phyloP scores from a whole-genome alignment of 2,329 filamentous ascomycete species.

The Paramyrothecium roridum region DNA sequence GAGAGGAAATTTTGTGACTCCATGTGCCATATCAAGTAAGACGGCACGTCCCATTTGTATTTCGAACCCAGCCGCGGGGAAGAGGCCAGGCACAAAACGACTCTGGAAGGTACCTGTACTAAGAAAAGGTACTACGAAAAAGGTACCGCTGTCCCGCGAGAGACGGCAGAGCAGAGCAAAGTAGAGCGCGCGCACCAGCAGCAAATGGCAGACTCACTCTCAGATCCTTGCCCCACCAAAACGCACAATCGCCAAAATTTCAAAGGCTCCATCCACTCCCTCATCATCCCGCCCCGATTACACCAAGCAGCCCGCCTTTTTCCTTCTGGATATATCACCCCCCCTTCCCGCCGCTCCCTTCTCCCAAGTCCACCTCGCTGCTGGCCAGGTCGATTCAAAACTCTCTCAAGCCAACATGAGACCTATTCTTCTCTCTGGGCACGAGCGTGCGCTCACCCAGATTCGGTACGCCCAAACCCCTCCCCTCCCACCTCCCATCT shows the following conservation, averaged over 20 bases:
- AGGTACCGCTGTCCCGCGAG: too few species aligned
- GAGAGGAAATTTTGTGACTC: too few species aligned
- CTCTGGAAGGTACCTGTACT: too few species aligned
- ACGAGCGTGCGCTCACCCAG: constrained; percentile 95
- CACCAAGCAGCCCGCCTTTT: constrained; percentile 24
- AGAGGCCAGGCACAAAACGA: too few species aligned
- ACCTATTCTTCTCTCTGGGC: constrained; percentile 91
- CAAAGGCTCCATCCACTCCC: constrained; percentile 15
- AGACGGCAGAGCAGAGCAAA: too few species aligned
- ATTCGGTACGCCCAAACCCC: constrained; percentile 63
- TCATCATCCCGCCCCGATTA: constrained; percentile 18
- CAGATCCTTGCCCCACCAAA: constrained; percentile 35
- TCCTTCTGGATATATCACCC: constrained; percentile 22
- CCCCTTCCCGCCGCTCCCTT: constrained; percentile 15
- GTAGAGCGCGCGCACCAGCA: too few species aligned
- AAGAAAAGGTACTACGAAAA: too few species aligned
- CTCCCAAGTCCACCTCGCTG: constrained; percentile 15
- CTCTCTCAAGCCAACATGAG: constrained; percentile 65
- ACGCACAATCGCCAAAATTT: constrained; percentile 45
- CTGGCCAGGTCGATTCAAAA: constrained; percentile 4
- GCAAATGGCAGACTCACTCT: background rate
- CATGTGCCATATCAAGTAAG: too few species aligned
- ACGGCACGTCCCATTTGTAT: too few species aligned
- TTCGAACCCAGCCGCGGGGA: too few species aligned
- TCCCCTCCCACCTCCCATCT: constrained; percentile 1